phyloP scores from a whole-genome alignment of 371 early-diverging fungal species.

The Mortierella sp. region DNA sequence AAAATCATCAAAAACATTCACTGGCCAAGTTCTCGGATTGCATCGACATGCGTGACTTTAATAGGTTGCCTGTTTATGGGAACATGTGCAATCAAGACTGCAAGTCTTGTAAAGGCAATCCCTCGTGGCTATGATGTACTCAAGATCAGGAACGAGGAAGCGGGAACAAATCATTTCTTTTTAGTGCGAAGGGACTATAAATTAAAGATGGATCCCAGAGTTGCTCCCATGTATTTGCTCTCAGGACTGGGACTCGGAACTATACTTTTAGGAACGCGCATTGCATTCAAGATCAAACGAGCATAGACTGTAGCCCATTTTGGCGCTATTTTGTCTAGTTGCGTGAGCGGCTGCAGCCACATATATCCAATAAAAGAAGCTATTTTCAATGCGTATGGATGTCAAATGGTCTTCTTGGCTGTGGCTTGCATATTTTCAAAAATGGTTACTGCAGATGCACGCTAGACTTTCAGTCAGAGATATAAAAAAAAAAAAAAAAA shows the following conservation, averaged over 20 bases:
- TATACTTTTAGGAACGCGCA: slow-evolving; percentile 41
- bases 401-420: too few relatives aligned
- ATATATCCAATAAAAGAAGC: too few relatives aligned
- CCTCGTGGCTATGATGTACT: slow-evolving; percentile 46
- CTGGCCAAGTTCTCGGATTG: slow-evolving; percentile 39
- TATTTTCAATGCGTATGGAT: too few relatives aligned
- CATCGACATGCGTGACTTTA: slow-evolving; percentile 17
- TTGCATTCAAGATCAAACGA: slow-evolving; percentile 41
- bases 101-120: slow-evolving; percentile 33
- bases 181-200: slow-evolving; percentile 43
- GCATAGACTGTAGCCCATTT: background rate
- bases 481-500: too few relatives aligned
- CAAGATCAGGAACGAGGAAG: slow-evolving; percentile 23
- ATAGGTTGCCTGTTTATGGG: slow-evolving; percentile 22
- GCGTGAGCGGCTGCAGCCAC: too few relatives aligned
- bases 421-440: too few relatives aligned
- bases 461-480: too few relatives aligned
- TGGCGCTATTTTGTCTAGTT: background rate
- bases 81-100: slow-evolving; percentile 31
- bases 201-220: slow-evolving; percentile 12
- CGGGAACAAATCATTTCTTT: slow-evolving; percentile 33
- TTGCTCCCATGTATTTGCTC: slow-evolving; percentile 47
- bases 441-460: too few relatives aligned
- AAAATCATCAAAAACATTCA: slow-evolving; percentile 22
- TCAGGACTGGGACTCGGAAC: slow-evolving; percentile 53